phyloP scores from a whole-genome alignment of 768 basidiomycete species.

The Calocybe indica region DNA sequence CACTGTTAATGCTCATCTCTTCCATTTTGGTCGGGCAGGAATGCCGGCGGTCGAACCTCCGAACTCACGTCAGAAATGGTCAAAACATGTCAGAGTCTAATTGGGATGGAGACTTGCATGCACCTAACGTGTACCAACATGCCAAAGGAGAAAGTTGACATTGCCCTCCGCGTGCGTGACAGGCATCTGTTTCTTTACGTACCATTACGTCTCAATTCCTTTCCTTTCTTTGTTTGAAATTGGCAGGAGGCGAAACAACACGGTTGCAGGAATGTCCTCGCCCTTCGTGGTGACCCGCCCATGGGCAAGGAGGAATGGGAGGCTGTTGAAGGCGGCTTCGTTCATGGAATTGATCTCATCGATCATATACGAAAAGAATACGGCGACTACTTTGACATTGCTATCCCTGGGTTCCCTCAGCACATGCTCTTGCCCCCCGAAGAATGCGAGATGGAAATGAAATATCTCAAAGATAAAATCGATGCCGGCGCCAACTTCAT shows the following conservation, averaged over 20 bases:
- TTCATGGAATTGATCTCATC: constrained; percentile 89
- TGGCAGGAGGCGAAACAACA: constrained; percentile 79
- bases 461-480: constrained; percentile 84
- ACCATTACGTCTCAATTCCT: not conserved
- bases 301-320: constrained; percentile 88
- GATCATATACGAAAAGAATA: constrained; percentile 77
- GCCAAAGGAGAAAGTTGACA: constrained; percentile 93
- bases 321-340: constrained; percentile 85
- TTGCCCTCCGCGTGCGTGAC: constrained; percentile 71
- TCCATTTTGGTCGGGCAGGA: constrained; percentile 45
- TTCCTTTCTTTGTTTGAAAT: constrained; percentile 4
- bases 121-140: constrained; percentile 99
- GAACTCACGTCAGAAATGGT: constrained; percentile 92
- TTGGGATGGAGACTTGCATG: constrained; percentile 97
- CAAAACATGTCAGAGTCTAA: constrained; percentile 86
- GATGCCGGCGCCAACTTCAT: constrained; percentile 90
- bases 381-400: constrained; percentile 93
- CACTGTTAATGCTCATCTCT: not conserved
- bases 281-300: constrained; percentile 90
- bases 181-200: not conserved
- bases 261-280: constrained; percentile 90
- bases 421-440: constrained; percentile 66
- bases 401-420: constrained; percentile 91
- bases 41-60: constrained; percentile 93
- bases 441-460: constrained; percentile 73